Percentiles rank a stretch among this genome's conserved stretches.
Conservation (phyloP, 2,329 filamentous ascomycete species). For the Microdochium bolleyi region DNA sequence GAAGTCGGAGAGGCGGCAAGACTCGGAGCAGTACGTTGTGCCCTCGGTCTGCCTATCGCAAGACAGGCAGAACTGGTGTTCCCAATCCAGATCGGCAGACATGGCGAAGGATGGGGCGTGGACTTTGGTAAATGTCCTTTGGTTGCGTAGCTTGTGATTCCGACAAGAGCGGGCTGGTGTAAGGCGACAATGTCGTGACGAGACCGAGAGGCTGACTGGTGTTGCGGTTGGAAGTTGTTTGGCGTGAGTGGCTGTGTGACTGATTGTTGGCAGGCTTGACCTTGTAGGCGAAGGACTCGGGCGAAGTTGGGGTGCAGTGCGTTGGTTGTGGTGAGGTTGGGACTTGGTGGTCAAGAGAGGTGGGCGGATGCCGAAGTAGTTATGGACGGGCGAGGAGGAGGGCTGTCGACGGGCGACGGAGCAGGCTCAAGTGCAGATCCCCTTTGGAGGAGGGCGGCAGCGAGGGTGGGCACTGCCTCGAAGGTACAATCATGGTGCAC, state of each 20-base stretch:
- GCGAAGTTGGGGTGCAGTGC: neutral
- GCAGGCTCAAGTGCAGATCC: neutral
- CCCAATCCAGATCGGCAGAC: constrained; percentile 59
- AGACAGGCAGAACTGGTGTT: constrained; percentile 85
- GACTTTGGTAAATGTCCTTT: constrained; percentile 4
- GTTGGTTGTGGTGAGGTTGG: neutral
- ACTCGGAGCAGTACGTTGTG: constrained; percentile 84
- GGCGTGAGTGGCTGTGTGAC: neutral
- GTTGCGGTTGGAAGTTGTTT: neutral
- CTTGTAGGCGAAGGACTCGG: neutral
- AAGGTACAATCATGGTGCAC: neutral
- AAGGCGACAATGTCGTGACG: neutral
- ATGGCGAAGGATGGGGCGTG: constrained; percentile 25
- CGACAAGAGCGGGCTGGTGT: neutral
- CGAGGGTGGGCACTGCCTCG: no score
- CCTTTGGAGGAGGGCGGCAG: neutral
- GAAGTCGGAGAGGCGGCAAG: constrained; percentile 80
- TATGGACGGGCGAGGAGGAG: neutral
- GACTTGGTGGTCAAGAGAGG: neutral
- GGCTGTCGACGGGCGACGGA: neutral
- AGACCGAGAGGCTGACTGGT: neutral
- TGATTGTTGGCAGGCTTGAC: neutral
- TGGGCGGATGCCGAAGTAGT: neutral
- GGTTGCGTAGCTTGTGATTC: neutral
- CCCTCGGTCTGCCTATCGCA: constrained; percentile 84